Percentiles rank a stretch among this genome's conserved stretches.
Conservation (phyloP, 2,329 filamentous ascomycete genomes). For the Elsinoe necatrix region DNA sequence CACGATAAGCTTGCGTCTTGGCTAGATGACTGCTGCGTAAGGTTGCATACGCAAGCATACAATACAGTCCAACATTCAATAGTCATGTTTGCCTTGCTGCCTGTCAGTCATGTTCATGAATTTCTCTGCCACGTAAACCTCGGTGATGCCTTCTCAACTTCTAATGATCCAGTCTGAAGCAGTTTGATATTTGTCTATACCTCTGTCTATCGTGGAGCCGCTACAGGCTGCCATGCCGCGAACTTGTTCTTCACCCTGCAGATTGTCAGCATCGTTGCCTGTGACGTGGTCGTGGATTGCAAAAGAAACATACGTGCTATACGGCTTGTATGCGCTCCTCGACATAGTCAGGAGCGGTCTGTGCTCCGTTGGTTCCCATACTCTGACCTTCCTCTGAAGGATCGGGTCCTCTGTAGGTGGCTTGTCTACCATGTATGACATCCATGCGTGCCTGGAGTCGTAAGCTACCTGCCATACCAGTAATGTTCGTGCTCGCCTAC, state of each 20-base stretch:
- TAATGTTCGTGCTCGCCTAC: conserved; percentile 30
- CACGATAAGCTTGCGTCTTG: not conserved
- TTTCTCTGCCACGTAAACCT: not conserved
- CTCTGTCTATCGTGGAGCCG: conserved; percentile 31
- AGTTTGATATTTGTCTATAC: not conserved
- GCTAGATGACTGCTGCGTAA: not conserved
- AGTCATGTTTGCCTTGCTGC: not conserved
- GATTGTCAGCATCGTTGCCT: conserved; percentile 7
- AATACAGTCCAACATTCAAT: not conserved
- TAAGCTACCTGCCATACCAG: not conserved
- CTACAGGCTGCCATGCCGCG: conserved; percentile 40
- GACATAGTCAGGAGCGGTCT: conserved; percentile 67
- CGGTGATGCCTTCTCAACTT: not conserved
- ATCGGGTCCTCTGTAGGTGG: conserved; percentile 70
- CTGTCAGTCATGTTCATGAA: too few relatives aligned
- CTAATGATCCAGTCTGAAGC: not conserved
- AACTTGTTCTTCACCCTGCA: conserved; percentile 43
- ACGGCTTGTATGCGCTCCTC: conserved; percentile 79
- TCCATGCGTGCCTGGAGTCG: conserved; percentile 74
- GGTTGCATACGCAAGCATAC: not conserved
- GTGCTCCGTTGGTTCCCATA: conserved; percentile 69
- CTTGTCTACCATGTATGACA: conserved; percentile 85
- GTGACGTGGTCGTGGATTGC: conserved; percentile 23
- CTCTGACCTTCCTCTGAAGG: conserved; percentile 55
- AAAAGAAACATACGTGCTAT: conserved; percentile 67